A percentile compares a stretch with the other conserved stretches of the same genome.
Conservation (phyloP, 106 monocot species). For the Triglochin maritima region DNA sequence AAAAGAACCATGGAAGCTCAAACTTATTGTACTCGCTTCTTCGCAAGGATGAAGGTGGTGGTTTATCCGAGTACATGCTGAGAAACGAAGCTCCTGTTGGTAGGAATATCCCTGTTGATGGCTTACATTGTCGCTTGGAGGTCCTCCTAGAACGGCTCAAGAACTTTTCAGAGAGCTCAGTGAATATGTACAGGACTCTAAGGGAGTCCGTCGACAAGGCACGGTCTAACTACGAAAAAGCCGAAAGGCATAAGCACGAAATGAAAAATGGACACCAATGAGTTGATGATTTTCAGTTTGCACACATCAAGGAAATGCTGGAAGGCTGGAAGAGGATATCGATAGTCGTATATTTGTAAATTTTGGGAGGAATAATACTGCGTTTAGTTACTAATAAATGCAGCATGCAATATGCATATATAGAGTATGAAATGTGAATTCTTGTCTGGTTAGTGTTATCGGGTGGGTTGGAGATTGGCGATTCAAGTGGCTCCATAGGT, state of each 20-base stretch:
- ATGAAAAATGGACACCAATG: too few relatives aligned
- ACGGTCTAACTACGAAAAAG: conserved; percentile 26
- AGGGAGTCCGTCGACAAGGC: conserved; percentile 19
- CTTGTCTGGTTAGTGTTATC: too few relatives aligned
- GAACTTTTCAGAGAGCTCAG: conserved; percentile 43
- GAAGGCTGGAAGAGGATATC: too few relatives aligned
- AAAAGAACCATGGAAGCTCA: conserved; percentile 29
- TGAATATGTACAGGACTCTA: conserved; percentile 42
- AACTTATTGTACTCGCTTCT: conserved; percentile 25
- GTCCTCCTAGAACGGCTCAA: conserved; percentile 38
- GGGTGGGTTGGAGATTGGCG: too few relatives aligned
- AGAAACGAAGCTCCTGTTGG: conserved; percentile 26
- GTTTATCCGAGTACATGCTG: conserved; percentile 6
- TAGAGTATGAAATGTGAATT: too few relatives aligned
- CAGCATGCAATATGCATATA: not conserved
- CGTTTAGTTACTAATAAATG: not conserved
- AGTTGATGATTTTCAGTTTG: too few relatives aligned
- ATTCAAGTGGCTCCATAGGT: too few relatives aligned
- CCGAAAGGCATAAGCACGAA: not conserved
- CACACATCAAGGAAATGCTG: too few relatives aligned
- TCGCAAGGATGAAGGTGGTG: conserved; percentile 10
- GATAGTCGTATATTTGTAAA: not conserved
- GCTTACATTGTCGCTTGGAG: conserved; percentile 35
- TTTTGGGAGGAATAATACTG: not conserved
- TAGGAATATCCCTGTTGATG: conserved; percentile 37